A percentile compares a stretch with the other conserved stretches of the same genome.
Evolutionary conservation across 2,329 filamentous ascomycete genomes (phyloP).

Genomic region (Trichophyton schoenleinii): DNA sequence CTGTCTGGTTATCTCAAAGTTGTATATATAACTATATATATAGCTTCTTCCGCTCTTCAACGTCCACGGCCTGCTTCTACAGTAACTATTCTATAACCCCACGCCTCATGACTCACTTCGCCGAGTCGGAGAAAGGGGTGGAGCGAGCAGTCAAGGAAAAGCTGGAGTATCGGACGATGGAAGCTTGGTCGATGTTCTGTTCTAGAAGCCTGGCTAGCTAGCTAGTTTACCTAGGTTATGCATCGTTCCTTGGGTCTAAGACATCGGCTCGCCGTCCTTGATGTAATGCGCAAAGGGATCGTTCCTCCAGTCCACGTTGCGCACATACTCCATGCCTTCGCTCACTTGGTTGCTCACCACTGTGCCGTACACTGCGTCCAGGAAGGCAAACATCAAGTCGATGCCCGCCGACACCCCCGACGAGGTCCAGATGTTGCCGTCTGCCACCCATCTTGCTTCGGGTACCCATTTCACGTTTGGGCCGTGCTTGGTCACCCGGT

Average conservation of each 20-base stretch:
- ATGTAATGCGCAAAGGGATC: conserved; percentile 41
- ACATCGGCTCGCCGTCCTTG: neutral
- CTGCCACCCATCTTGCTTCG: conserved; percentile 50
- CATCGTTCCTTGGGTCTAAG: neutral
- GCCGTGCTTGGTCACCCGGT: conserved; percentile 35
- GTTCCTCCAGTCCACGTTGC: conserved; percentile 37
- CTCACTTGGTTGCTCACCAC: conserved; percentile 39
- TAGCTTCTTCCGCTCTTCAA: neutral
- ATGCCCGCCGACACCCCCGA: conserved; percentile 53
- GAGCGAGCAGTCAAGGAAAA: neutral
- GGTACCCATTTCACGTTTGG: conserved; percentile 48
- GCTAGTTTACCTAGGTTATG: too few relatives aligned
- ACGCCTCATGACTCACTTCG: neutral
- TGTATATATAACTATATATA: neutral
- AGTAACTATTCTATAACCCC: neutral
- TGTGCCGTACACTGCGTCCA: conserved; percentile 42
- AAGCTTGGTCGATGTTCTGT: neutral
- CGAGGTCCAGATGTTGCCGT: conserved; percentile 55
- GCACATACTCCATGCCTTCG: conserved; percentile 46
- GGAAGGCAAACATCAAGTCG: conserved; percentile 48
- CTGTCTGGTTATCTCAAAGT: neutral
- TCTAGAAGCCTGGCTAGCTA: neutral
- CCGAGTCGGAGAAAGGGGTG: neutral
- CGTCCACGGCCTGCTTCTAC: neutral
- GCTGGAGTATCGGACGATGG: neutral